Percentiles rank a stretch among this genome's conserved stretches.
Evolutionary conservation across 305 asterid genomes (phyloP).

Genomic region (Rubia tinctorum): DNA sequence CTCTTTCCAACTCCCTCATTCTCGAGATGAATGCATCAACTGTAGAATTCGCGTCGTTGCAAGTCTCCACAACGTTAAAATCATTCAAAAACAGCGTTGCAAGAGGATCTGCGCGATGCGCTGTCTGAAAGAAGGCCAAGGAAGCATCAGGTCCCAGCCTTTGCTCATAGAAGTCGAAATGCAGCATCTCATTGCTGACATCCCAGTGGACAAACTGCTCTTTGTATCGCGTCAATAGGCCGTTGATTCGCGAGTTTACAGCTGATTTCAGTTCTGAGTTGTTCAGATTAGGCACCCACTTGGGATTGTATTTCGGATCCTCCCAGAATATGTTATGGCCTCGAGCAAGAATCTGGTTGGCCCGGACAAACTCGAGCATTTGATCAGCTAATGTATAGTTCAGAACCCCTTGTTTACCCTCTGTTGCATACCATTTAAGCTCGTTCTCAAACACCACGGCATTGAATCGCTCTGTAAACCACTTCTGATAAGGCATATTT

Average conservation of each 20-base stretch:
- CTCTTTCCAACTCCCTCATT: slow-evolving; percentile 43
- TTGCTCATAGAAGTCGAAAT: slow-evolving; percentile 53
- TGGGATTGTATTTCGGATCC: slow-evolving; percentile 50
- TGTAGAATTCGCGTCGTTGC: slow-evolving; percentile 46
- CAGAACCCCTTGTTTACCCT: slow-evolving; percentile 40
- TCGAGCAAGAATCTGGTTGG: slow-evolving; percentile 53
- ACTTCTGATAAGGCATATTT: slow-evolving; percentile 50
- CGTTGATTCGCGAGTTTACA: slow-evolving; percentile 49
- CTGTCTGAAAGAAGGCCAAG: slow-evolving; percentile 40
- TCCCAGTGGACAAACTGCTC: slow-evolving; percentile 79
- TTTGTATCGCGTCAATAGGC: slow-evolving; percentile 53
- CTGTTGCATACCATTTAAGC: slow-evolving; percentile 80
- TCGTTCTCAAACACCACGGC: slow-evolving; percentile 87
- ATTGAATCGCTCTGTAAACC: slow-evolving; percentile 70
- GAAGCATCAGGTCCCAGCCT: slow-evolving; percentile 59
- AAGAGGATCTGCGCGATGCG: slow-evolving; percentile 51
- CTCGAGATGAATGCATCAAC: slow-evolving; percentile 48
- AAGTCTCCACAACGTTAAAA: slow-evolving; percentile 68
- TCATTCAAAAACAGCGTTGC: slow-evolving; percentile 70
- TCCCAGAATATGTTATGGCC: slow-evolving; percentile 94
- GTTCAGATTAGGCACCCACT: slow-evolving; percentile 60
- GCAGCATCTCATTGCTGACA: slow-evolving; percentile 77
- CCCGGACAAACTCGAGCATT: slow-evolving; percentile 58
- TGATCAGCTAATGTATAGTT: slow-evolving; percentile 65
- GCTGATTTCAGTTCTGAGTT: slow-evolving; percentile 42